Evolutionary conservation across 441 rosid genomes (phyloP).

Genomic region (Brassica balearica): DNA sequence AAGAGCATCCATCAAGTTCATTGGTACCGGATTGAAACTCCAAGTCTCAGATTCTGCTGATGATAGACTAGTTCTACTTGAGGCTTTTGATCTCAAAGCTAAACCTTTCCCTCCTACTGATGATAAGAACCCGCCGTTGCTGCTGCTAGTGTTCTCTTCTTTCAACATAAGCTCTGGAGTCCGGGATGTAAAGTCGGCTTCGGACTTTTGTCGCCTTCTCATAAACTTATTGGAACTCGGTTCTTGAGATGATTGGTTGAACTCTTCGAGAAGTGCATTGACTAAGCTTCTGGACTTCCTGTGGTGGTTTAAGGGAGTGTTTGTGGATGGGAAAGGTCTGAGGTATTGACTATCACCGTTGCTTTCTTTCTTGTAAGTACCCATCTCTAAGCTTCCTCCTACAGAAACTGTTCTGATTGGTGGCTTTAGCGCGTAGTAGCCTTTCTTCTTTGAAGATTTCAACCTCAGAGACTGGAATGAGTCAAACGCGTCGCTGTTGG

Average conservation of each 20-base stretch:
- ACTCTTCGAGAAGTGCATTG: constrained; percentile 52
- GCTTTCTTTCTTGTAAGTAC: too few relatives aligned
- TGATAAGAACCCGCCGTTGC: constrained; percentile 49
- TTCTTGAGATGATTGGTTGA: constrained; percentile 48
- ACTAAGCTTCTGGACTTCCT: constrained; percentile 71
- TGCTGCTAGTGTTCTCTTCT: constrained; percentile 48
- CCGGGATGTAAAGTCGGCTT: constrained; percentile 41
- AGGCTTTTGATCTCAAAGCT: constrained; percentile 62
- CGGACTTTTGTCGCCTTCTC: constrained; percentile 74
- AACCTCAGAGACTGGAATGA: constrained; percentile 71
- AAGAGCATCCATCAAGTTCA: constrained; percentile 44
- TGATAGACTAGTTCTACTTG: constrained; percentile 39
- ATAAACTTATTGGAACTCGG: constrained; percentile 47
- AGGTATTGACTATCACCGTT: constrained; percentile 27
- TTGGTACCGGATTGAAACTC: constrained; percentile 41
- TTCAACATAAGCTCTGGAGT: constrained; percentile 59
- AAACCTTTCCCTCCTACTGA: constrained; percentile 52
- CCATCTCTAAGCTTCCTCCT: too few relatives aligned
- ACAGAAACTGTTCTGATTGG: too few relatives aligned
- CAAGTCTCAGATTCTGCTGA: constrained; percentile 47
- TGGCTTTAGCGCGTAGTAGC: constrained; percentile 34
- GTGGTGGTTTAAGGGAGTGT: constrained; percentile 53
- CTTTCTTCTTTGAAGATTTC: constrained; percentile 43
- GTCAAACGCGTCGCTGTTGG: constrained; percentile 50
- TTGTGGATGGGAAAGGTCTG: constrained; percentile 47